A percentile compares a stretch with the other conserved stretches of the same genome.
Evolutionary conservation across 768 basidiomycete species (phyloP).

Genomic region (Boletus subcaerulescens): DNA sequence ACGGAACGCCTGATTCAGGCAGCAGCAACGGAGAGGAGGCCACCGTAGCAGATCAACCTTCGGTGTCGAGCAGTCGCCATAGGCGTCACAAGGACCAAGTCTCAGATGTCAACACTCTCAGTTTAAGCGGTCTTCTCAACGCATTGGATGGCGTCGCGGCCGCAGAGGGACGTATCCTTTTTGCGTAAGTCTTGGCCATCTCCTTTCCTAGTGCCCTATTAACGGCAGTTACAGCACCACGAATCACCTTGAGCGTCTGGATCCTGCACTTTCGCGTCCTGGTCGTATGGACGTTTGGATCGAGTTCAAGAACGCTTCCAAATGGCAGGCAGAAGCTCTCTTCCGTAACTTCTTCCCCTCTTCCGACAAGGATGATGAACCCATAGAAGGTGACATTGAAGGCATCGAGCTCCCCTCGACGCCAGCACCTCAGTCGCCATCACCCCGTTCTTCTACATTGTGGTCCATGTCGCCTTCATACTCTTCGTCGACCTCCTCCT

Average conservation of each 20-base stretch:
- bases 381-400: constrained; percentile 42
- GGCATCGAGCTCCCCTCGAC: constrained; percentile 42
- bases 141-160: constrained; percentile 86
- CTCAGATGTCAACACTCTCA: constrained; percentile 78
- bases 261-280: constrained; percentile 87
- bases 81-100: constrained; percentile 53
- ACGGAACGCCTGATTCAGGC: constrained; percentile 40
- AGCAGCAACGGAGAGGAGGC: constrained; percentile 35
- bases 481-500: constrained; percentile 41
- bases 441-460: constrained; percentile 44
- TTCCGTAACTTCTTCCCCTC: constrained; percentile 92
- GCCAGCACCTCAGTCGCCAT: constrained; percentile 42
- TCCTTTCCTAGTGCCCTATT: background rate
- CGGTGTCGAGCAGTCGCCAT: constrained; percentile 36
- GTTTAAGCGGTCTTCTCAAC: constrained; percentile 77
- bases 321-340: constrained; percentile 80
- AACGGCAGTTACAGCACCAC: constrained; percentile 54
- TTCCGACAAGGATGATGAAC: constrained; percentile 48
- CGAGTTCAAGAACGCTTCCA: constrained; percentile 84
- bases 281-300: constrained; percentile 93
- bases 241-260: constrained; percentile 87
- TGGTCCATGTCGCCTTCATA: constrained; percentile 45
- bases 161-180: constrained; percentile 82
- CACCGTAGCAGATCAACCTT: constrained; percentile 27
- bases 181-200: constrained; percentile 60